Conservation (phyloP, 2,329 filamentous ascomycete genomes). For the Fusarium camptoceras region DNA sequence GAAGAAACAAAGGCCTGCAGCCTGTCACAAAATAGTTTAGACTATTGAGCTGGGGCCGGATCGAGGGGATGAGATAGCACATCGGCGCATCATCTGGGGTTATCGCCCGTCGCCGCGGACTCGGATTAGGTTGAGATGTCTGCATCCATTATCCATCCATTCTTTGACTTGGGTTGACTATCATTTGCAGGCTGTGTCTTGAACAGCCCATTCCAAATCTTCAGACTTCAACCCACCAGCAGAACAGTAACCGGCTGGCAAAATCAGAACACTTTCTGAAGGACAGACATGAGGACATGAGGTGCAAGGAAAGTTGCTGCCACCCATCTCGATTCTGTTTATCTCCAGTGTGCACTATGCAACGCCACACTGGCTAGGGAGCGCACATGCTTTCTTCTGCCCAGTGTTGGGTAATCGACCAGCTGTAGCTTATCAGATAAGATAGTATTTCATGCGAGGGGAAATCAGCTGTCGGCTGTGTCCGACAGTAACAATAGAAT, state of each 20-base stretch:
- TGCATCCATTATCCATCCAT: background rate
- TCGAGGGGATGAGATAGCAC: slow-evolving; percentile 30
- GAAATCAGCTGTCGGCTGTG: slow-evolving; percentile 37
- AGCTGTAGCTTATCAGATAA: slow-evolving; percentile 36
- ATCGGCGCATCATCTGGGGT: slow-evolving; percentile 29
- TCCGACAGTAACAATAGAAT: slow-evolving; percentile 26
- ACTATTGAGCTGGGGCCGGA: slow-evolving; percentile 20
- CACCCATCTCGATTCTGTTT: slow-evolving; percentile 38
- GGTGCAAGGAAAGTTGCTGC: background rate
- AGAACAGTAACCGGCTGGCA: background rate
- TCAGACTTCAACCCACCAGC: background rate
- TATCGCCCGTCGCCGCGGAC: slow-evolving; percentile 5
- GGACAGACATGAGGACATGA: background rate
- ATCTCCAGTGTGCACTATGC: slow-evolving; percentile 28
- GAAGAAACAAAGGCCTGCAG: slow-evolving; percentile 22
- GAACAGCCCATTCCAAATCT: background rate
- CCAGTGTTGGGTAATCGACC: slow-evolving; percentile 20
- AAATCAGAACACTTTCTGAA: slow-evolving; percentile 1
- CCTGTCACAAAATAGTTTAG: slow-evolving; percentile 7
- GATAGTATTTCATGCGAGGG: slow-evolving; percentile 9
- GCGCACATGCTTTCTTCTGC: slow-evolving; percentile 7
- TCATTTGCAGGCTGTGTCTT: background rate
- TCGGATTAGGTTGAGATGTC: background rate
- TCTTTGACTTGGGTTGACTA: slow-evolving; percentile 1
- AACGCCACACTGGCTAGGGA: slow-evolving; percentile 18